phyloP scores from a whole-genome alignment of 2,329 filamentous ascomycete genomes.

The Trichophyton simii region DNA sequence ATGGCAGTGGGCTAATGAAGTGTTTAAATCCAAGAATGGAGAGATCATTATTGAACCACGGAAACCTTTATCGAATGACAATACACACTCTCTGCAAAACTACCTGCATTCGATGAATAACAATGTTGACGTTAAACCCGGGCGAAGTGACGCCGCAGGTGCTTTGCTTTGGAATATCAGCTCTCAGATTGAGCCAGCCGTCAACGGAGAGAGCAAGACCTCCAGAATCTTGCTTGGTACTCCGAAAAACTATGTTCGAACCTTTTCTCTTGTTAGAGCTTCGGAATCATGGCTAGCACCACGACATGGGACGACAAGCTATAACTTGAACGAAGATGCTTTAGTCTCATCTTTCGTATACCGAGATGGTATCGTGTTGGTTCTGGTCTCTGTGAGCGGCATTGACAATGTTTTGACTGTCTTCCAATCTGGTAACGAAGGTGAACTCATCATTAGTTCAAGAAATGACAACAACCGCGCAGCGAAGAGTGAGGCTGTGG shows the following conservation, averaged over 20 bases:
- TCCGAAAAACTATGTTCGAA: slow-evolving; percentile 54
- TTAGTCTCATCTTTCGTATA: slow-evolving; percentile 67
- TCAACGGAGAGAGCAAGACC: slow-evolving; percentile 36
- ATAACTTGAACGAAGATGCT: slow-evolving; percentile 63
- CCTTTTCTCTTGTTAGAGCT: slow-evolving; percentile 69
- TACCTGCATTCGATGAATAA: slow-evolving; percentile 26
- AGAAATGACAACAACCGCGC: slow-evolving; percentile 53
- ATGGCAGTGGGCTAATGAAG: slow-evolving; percentile 37
- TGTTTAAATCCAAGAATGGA: slow-evolving; percentile 28
- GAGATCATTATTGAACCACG: slow-evolving; percentile 29
- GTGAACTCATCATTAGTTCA: slow-evolving; percentile 55
- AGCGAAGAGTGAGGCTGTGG: slow-evolving; percentile 51
- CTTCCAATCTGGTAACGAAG: slow-evolving; percentile 52
- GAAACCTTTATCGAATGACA: slow-evolving; percentile 10
- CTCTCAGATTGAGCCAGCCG: slow-evolving; percentile 44
- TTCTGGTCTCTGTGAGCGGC: slow-evolving; percentile 66
- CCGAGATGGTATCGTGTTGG: slow-evolving; percentile 57
- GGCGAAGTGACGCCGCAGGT: slow-evolving; percentile 30
- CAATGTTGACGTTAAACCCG: slow-evolving; percentile 24
- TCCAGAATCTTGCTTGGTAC: slow-evolving; percentile 48
- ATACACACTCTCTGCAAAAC: slow-evolving; percentile 15
- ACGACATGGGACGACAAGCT: slow-evolving; percentile 59
- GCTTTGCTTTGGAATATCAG: slow-evolving; percentile 39
- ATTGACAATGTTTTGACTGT: slow-evolving; percentile 56
- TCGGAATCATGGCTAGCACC: slow-evolving; percentile 81